These are phyloP conservation scores for Aleurites moluccanus DNA, from an alignment of 441 rosid species.

Conservation along the genomic window DNA sequence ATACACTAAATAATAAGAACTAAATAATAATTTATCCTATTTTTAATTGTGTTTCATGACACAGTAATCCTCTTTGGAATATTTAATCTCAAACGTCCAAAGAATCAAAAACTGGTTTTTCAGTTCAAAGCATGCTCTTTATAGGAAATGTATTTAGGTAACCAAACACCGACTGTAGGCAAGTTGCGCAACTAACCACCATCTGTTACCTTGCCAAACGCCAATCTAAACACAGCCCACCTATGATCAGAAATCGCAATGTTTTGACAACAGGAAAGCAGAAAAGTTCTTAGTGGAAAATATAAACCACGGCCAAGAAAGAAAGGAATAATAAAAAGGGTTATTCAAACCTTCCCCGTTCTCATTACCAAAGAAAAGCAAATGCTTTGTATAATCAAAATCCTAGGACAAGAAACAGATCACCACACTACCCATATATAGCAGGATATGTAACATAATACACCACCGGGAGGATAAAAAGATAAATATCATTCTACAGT, in stretches of 20 bases:
- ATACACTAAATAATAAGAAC: too few relatives aligned
- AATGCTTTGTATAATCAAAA: background rate
- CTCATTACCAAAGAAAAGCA: background rate
- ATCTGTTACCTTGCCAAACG: background rate
- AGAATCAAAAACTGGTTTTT: too few relatives aligned
- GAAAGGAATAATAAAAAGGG: background rate
- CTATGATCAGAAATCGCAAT: too few relatives aligned
- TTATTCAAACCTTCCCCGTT: too few relatives aligned
- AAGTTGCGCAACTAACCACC: background rate
- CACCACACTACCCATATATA: background rate
- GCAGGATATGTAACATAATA: background rate
- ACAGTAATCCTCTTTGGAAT: too few relatives aligned
- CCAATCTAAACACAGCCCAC: background rate
- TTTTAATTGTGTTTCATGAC: too few relatives aligned
- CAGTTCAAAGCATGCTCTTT: background rate
- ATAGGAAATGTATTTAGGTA: background rate
- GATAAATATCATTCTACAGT: slow-evolving; percentile 3
- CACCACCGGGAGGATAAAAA: background rate
- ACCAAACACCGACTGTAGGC: background rate
- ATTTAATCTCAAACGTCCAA: too few relatives aligned
- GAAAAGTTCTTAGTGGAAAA: background rate
- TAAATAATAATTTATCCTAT: too few relatives aligned
- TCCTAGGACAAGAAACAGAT: background rate
- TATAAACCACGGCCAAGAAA: background rate
- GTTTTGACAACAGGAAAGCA: too few relatives aligned